These are phyloP conservation scores for Periconia macrospinosa DNA, from an alignment of 2,329 filamentous ascomycete species.

Conservation along the genomic window DNA sequence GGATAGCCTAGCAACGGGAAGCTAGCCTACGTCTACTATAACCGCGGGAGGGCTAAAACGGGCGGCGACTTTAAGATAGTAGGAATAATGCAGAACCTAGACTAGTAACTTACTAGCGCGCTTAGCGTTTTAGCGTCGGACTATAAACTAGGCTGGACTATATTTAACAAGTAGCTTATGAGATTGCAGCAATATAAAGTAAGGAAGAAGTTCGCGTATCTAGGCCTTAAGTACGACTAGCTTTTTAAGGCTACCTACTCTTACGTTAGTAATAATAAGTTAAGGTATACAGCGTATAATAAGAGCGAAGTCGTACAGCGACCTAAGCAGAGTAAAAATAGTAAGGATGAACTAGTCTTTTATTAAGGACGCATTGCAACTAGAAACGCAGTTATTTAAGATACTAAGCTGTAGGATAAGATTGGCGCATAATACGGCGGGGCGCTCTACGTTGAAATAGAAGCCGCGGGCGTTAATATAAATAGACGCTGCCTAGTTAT, in stretches of 20 bases:
- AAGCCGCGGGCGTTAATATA: slow-evolving; percentile 4
- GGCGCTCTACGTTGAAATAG: slow-evolving; percentile 1
- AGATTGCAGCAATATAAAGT: background rate
- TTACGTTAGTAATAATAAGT: slow-evolving; percentile 1
- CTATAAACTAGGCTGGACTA: background rate
- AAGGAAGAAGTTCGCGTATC: slow-evolving; percentile 4
- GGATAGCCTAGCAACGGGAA: slow-evolving; percentile 4
- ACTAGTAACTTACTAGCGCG: background rate
- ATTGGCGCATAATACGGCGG: slow-evolving; percentile 2
- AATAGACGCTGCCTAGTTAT: slow-evolving; percentile 6
- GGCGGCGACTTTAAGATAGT: slow-evolving; percentile 6
- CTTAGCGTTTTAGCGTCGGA: slow-evolving; percentile 1
- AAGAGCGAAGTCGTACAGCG: slow-evolving; percentile 1
- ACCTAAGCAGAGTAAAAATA: background rate
- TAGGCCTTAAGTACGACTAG: slow-evolving; percentile 2
- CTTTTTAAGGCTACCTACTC: slow-evolving; percentile 2
- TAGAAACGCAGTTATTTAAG: slow-evolving; percentile 2
- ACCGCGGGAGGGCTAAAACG: slow-evolving; percentile 1
- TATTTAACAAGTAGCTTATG: slow-evolving; percentile 1
- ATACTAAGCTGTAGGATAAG: slow-evolving; percentile 1
- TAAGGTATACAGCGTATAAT: background rate
- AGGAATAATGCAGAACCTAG: slow-evolving; percentile 5
- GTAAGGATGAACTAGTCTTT: slow-evolving; percentile 1
- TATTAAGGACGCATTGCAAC: slow-evolving; percentile 3
- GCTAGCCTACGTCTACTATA: slow-evolving; percentile 3